These are phyloP conservation scores for Pharnaceum exiguum DNA, from an alignment of 148 eudicot species.

Conservation along the genomic window DNA sequence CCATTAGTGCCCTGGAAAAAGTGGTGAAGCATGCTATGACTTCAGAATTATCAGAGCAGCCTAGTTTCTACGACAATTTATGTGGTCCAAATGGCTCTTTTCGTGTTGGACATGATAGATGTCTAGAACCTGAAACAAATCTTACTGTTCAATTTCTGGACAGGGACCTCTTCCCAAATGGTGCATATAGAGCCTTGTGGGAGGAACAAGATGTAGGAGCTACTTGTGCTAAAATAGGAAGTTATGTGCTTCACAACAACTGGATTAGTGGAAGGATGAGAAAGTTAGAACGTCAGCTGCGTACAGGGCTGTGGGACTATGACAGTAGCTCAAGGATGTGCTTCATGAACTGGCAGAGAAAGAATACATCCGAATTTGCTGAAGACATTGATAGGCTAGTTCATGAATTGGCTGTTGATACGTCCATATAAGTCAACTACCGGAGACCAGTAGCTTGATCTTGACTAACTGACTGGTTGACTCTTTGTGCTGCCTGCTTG, in stretches of 20 bases:
- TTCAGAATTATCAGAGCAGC: conserved; percentile 87
- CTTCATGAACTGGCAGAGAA: conserved; percentile 52
- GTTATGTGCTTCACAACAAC: conserved; percentile 76
- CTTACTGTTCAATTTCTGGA: conserved; percentile 69
- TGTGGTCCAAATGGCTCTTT: conserved; percentile 76
- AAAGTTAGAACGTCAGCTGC: conserved; percentile 77
- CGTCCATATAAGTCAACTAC: too few relatives aligned
- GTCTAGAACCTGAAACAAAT: conserved; percentile 71
- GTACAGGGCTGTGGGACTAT: conserved; percentile 78
- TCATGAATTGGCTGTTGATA: not conserved
- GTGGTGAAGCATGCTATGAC: conserved; percentile 82
- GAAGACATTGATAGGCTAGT: conserved; percentile 6
- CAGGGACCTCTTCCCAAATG: conserved; percentile 82
- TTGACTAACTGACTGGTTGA: too few relatives aligned
- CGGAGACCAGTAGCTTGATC: too few relatives aligned
- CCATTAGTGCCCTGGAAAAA: conserved; percentile 69
- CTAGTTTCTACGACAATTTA: conserved; percentile 81
- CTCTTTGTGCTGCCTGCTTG: not conserved
- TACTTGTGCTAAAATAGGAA: conserved; percentile 56
- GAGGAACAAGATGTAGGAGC: conserved; percentile 41
- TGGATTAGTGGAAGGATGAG: conserved; percentile 81
- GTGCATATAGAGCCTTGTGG: conserved; percentile 79
- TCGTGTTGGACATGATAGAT: conserved; percentile 58
- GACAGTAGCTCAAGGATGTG: conserved; percentile 82
- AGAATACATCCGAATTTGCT: conserved; percentile 22